These are phyloP conservation scores for Benincasa hispida DNA, from an alignment of 306 rosid species.

Conservation along the genomic window DNA sequence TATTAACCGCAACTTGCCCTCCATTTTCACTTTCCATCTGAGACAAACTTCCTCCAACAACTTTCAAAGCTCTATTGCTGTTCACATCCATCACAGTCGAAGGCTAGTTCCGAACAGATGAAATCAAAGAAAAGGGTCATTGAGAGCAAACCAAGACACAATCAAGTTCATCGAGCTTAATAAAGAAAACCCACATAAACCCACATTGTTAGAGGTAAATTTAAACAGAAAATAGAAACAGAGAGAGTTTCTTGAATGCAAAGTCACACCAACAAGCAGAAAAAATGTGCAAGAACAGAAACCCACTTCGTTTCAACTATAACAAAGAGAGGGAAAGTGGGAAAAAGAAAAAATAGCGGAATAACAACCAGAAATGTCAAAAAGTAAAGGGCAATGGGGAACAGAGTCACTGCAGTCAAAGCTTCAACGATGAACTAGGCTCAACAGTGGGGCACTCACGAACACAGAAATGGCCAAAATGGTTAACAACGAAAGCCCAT, in stretches of 20 bases:
- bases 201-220: not conserved
- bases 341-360: not conserved
- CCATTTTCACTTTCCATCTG: slow-evolving; percentile 35
- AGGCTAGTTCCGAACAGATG: not conserved
- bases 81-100: not conserved
- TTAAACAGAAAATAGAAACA: not conserved
- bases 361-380: not conserved
- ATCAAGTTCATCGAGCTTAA: not conserved
- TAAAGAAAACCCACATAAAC: not conserved
- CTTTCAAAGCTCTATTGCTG: slow-evolving; percentile 5
- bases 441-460: no score
- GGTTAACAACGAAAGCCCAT: no score
- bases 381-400: not conserved
- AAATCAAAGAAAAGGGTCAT: not conserved
- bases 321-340: not conserved
- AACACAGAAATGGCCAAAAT: no score
- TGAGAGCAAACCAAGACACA: not conserved
- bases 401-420: not conserved
- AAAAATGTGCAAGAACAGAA: not conserved
- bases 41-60: slow-evolving; percentile 33
- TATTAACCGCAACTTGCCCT: slow-evolving; percentile 36
- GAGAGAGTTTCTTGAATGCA: not conserved
- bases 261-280: not conserved
- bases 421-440: not conserved
- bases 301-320: not conserved